Conservation (phyloP, 331 rosid genomes). For the Arachis monticola region DNA sequence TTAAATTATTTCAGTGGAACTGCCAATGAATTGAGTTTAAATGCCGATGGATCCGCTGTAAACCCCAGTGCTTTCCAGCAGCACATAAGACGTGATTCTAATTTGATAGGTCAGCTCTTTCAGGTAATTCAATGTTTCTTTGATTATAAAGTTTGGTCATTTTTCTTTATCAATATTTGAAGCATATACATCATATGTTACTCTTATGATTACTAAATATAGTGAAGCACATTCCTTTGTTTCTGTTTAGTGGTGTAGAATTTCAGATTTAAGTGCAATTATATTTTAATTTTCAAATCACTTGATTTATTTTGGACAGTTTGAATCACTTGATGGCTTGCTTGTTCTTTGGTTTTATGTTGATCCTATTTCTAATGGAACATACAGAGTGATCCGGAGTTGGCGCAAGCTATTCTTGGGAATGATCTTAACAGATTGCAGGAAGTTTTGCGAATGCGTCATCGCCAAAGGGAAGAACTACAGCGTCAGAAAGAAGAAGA, state of each 20-base stretch:
- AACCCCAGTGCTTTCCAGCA: slow-evolving; percentile 92
- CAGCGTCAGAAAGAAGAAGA: slow-evolving; percentile 84
- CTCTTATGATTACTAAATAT: slow-evolving; percentile 17
- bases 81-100: slow-evolving; percentile 75
- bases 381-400: slow-evolving; percentile 83
- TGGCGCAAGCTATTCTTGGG: slow-evolving; percentile 87
- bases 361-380: slow-evolving; percentile 35
- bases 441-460: slow-evolving; percentile 67
- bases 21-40: slow-evolving; percentile 66
- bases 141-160: background rate
- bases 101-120: slow-evolving; percentile 68
- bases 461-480: slow-evolving; percentile 60
- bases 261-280: slow-evolving; percentile 24
- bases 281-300: slow-evolving; percentile 23
- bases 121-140: slow-evolving; percentile 63
- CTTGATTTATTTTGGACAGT: slow-evolving; percentile 23
- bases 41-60: slow-evolving; percentile 89
- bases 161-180: slow-evolving; percentile 29
- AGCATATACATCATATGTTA: slow-evolving; percentile 10
- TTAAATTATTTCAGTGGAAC: slow-evolving; percentile 63
- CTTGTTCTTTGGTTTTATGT: slow-evolving; percentile 20
- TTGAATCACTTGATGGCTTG: slow-evolving; percentile 1
- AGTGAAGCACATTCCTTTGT: slow-evolving; percentile 18
- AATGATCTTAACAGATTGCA: slow-evolving; percentile 77
- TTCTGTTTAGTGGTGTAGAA: slow-evolving; percentile 26